Conservation (phyloP, 129 eudicot species). For the Saussurea involucrata region DNA sequence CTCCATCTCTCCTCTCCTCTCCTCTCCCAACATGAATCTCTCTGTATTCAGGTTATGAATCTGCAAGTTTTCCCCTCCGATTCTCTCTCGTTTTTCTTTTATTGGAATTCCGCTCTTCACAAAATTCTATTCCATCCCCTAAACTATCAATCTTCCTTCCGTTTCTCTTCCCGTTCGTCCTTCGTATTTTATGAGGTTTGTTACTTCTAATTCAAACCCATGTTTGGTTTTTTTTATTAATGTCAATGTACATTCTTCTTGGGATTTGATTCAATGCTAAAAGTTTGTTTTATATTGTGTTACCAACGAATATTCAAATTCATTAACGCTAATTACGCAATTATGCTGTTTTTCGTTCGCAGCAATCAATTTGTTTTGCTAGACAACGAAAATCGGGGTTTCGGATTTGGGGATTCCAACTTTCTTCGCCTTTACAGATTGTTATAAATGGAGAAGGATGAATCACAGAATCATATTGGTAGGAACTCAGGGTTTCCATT, state of each 20-base stretch:
- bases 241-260: neutral
- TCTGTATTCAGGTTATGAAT: neutral
- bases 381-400: neutral
- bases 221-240: neutral
- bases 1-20: no score
- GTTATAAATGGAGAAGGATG: slow-evolving; percentile 41
- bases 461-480: slow-evolving; percentile 23
- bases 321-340: neutral
- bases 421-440: slow-evolving; percentile 6
- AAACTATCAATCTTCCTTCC: neutral
- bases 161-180: neutral
- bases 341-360: neutral
- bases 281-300: neutral
- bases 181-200: no score
- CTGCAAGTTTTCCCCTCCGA: neutral
- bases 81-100: neutral
- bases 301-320: slow-evolving; percentile 1
- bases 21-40: neutral
- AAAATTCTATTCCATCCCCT: neutral
- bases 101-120: neutral
- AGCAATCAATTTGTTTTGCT: neutral
- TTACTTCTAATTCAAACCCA: neutral
- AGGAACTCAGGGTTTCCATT: slow-evolving; percentile 35
- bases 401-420: neutral
- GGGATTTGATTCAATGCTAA: neutral